Evolutionary conservation across 2,329 filamentous ascomycete genomes (phyloP), one percentile per base, ranked within the genome.

Genomic region (Fusarium agapanthi): DNA sequence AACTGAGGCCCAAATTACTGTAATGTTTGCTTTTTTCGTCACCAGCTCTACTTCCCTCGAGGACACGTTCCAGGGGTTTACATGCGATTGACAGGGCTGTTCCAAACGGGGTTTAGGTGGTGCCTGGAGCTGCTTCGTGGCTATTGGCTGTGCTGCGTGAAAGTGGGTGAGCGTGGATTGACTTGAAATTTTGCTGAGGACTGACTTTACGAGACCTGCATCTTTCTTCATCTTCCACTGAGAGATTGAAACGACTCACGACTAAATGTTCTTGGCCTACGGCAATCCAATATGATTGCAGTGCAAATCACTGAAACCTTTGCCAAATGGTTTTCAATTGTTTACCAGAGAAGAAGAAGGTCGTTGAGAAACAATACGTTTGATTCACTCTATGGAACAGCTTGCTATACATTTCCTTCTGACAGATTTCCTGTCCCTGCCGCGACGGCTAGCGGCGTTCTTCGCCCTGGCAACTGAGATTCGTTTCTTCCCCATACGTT

Each of bases 381-480:
- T 37, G 44, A 48, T 64, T 47, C 57, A 35, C 48, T 67, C 44
- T 72, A 63, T 59, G 38, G 30, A 66, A 66, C 20, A 61, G 20
- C 38, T 72, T 65, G 56, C 68, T 61, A 67, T 61, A 65, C 63
- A 71, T 40, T 62, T 32, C 34, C 37, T 35, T 34, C 37, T 34
- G 62, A 50, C 70, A 68, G 50, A 59, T 65, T 35, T 59, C n/a
- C 60, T 75, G 56, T 67, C 76, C 72, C 75, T 83, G 88, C 88
- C 88, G 84, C 87, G 88, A 85, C 88, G 86, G 85, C 86, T 84
- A 80, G 71, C 83, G 84, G 73, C 61, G 69, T 69, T 61, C 83
- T 76, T 77, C 79, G 84, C 84, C 84, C 81, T 86, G 86, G 89
- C 88, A 88, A 91, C 89, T 90, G 89, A 89, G 87, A 85, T 78